Evolutionary conservation across 1,139 yeast genomes (phyloP), one percentile per base, ranked within the genome.

Genomic region (Hansenula lynferdii): DNA sequence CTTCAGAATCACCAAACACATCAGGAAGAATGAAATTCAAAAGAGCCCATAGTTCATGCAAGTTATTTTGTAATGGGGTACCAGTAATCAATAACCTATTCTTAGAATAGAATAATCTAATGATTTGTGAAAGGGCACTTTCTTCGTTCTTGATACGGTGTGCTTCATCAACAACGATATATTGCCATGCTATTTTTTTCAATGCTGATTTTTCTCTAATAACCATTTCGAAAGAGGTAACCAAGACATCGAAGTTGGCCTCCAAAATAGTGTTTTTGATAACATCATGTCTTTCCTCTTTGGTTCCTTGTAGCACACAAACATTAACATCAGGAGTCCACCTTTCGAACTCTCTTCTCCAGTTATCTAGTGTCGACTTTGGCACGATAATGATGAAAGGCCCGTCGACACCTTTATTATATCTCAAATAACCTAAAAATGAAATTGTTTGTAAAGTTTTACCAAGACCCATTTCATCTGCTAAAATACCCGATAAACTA

Each of bases 381-480:
- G 98, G 98, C 0, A 90, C 97, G 49, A 90, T 84, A 20, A 92
- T 82, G 36, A 92, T 75, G 56, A 84, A 90, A 0, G 98, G 98
- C 0, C 98, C 98, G 42, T 78, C 80, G n/a, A 85, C 75, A 34
- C 79, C 75, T 49, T 80, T 80, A 42, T 82, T 70, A 54, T 85
- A 86, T 48, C 97, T 70, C 42, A 92, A 67, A 58, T 86, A 89
- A 1, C 96, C 97, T 40, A 92, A 65, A 53, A 92, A 90, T 3
- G 97, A 77, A 43, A 92, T 87, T 0, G 97, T 87, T 60, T 92
- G 98, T 42, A 92, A 69, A 2, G 97, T 92, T 58, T 92, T 92
- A 42, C 97, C 97, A 41, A 92, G 71, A 1, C 98, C 98, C 97
- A 92, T 92, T 61, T 92, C 98, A 63, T 92, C 98, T 8, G 98